phyloP scores from a whole-genome alignment of 306 rosid genomes.

The Mimosa pudica region DNA sequence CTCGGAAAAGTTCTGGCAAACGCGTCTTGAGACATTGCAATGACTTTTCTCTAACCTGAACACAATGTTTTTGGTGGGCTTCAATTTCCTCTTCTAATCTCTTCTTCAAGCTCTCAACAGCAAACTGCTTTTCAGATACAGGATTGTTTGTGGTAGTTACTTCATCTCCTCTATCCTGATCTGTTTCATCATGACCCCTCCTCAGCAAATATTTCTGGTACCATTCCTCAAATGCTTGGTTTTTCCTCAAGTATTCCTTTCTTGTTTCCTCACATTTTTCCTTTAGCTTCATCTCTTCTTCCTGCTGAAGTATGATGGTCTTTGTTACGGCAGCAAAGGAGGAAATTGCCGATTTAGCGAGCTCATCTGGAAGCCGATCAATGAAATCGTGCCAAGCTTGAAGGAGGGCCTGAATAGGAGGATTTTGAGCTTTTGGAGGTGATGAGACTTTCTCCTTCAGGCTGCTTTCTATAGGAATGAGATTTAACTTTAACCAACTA shows the following conservation, averaged over 20 bases:
- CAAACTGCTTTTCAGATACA: constrained; percentile 20
- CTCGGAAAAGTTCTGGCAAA: constrained; percentile 13
- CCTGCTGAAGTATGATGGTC: constrained; percentile 18
- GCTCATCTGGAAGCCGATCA: constrained; percentile 22
- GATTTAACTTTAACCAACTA: constrained; percentile 12
- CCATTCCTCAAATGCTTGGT: constrained; percentile 26
- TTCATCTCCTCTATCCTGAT: constrained; percentile 17
- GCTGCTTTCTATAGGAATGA: constrained; percentile 16
- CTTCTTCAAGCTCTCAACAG: constrained; percentile 18
- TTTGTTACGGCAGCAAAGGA: constrained; percentile 12
- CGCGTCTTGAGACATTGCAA: constrained; percentile 19
- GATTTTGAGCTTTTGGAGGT: constrained; percentile 20
- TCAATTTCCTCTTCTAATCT: constrained; percentile 21
- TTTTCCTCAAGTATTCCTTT: constrained; percentile 21
- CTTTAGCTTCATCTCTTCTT: constrained; percentile 28
- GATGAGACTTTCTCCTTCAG: constrained; percentile 19
- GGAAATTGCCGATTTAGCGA: neutral
- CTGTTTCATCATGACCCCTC: constrained; percentile 5
- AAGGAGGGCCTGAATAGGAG: constrained; percentile 17
- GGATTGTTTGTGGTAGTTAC: neutral
- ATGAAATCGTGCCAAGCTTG: constrained; percentile 12
- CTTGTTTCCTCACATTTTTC: constrained; percentile 26
- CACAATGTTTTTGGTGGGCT: constrained; percentile 11
- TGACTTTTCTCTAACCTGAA: constrained; percentile 19
- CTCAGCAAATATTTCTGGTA: constrained; percentile 15